Conservation (phyloP, 257 asterid genomes). For the Misopates orontium region DNA sequence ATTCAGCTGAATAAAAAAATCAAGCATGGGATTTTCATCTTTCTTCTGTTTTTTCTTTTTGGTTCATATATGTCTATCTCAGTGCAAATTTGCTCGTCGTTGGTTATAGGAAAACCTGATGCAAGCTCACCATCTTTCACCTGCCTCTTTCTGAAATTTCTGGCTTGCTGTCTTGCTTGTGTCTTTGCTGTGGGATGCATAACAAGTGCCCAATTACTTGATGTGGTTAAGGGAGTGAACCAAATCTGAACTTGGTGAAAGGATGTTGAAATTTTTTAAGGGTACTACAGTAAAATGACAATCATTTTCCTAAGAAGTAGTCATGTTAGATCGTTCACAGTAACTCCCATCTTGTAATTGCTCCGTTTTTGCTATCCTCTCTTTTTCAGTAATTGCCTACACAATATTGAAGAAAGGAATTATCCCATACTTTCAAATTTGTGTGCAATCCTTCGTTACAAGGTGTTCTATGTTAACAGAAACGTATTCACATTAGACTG, state of each 20-base stretch:
- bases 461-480: conserved; percentile 14
- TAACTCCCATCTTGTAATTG: background rate
- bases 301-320: background rate
- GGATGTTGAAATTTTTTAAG: background rate
- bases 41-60: no score
- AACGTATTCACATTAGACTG: conserved; percentile 2
- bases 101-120: background rate
- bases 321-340: background rate
- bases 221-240: background rate
- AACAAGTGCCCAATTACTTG: background rate
- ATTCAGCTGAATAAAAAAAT: background rate
- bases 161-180: conserved; percentile 2
- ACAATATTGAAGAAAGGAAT: background rate
- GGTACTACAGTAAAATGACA: background rate
- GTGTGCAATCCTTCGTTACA: conserved; percentile 5
- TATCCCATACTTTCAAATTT: conserved; percentile 13
- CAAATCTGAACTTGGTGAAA: background rate
- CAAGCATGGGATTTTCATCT: background rate
- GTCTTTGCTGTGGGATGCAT: no score
- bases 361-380: background rate
- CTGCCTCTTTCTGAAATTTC: background rate
- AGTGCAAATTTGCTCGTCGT: background rate
- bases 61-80: conserved; percentile 1
- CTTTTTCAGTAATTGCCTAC: conserved; percentile 3
- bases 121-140: background rate